A percentile compares a stretch with the other conserved stretches of the same genome.
These are phyloP conservation scores for Seminavis robusta DNA, from an alignment of 108 stramenopile genomes.

Conservation along the genomic window DNA sequence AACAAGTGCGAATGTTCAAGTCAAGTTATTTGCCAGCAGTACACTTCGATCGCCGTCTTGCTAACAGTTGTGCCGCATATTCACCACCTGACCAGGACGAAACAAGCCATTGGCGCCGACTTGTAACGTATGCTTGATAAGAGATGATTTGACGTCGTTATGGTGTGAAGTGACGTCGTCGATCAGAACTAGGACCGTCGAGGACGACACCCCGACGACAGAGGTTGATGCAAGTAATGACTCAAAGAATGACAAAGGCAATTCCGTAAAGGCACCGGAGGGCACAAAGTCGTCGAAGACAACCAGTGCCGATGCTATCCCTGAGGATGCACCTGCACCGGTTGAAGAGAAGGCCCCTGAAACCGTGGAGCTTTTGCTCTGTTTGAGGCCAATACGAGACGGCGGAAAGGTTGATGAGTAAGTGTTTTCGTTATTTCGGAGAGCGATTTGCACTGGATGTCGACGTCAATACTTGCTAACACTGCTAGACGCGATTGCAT, in stretches of 20 bases:
- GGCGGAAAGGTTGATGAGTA: slow-evolving; percentile 61
- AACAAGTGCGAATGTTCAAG: neutral
- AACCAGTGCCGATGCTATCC: slow-evolving; percentile 3
- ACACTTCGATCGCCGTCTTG: neutral
- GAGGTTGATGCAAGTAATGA: slow-evolving; percentile 27
- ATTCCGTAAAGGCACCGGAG: neutral
- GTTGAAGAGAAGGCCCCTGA: slow-evolving; percentile 7
- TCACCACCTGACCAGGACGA: slow-evolving; percentile 14
- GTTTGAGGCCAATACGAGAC: slow-evolving; percentile 74
- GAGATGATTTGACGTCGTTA: slow-evolving; percentile 71
- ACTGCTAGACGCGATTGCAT: too few species aligned
- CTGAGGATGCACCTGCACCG: slow-evolving; percentile 1
- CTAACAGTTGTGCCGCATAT: neutral
- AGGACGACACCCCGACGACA: too few species aligned
- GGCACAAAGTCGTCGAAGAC: neutral
- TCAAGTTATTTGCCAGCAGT: neutral
- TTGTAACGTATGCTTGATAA: slow-evolving; percentile 69
- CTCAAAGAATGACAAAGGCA: slow-evolving; percentile 4
- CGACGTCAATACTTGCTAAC: too few species aligned
- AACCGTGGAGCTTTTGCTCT: slow-evolving; percentile 60
- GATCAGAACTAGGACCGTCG: slow-evolving; percentile 42
- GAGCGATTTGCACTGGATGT: too few species aligned
- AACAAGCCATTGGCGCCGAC: slow-evolving; percentile 63
- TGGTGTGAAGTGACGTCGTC: slow-evolving; percentile 89
- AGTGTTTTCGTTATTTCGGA: too few species aligned